These are phyloP conservation scores for Mycena latifolia DNA, from an alignment of 768 basidiomycete genomes.

Conservation along the genomic window DNA sequence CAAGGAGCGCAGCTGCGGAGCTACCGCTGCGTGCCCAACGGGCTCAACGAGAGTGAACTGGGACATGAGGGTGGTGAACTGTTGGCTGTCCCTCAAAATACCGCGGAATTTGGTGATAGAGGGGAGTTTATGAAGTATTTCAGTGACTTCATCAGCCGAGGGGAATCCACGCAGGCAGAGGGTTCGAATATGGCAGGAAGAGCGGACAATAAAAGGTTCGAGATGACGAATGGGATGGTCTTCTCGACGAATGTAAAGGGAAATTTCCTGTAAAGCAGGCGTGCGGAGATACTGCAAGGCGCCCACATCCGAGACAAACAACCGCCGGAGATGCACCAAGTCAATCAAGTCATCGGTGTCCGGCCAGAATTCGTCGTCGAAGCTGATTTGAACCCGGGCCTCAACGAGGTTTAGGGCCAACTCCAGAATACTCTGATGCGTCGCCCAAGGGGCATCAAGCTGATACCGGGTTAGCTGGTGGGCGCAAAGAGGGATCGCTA, in stretches of 20 bases:
- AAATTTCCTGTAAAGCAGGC: background rate
- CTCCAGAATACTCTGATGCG: constrained; percentile 1
- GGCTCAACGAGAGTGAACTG: background rate
- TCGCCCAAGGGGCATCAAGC: background rate
- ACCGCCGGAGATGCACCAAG: background rate
- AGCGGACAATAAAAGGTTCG: background rate
- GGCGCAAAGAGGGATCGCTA: background rate
- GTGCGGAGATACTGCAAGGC: background rate
- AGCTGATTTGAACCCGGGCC: background rate
- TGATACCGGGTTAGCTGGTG: constrained; percentile 15
- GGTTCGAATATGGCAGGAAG: background rate
- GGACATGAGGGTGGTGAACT: background rate
- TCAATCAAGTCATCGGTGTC: background rate
- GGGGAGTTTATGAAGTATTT: background rate
- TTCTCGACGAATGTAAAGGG: background rate
- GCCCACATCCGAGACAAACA: background rate
- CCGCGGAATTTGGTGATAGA: background rate
- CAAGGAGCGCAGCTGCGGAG: background rate
- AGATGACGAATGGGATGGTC: background rate
- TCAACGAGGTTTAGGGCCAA: background rate
- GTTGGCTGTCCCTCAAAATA: background rate
- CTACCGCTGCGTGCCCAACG: background rate
- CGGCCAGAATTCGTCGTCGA: background rate
- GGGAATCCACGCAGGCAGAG: background rate
- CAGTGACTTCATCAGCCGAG: background rate